Base-by-base conservation (phyloP, 2,329 filamentous ascomycete species). In the Monosporascus sp. region DNA sequence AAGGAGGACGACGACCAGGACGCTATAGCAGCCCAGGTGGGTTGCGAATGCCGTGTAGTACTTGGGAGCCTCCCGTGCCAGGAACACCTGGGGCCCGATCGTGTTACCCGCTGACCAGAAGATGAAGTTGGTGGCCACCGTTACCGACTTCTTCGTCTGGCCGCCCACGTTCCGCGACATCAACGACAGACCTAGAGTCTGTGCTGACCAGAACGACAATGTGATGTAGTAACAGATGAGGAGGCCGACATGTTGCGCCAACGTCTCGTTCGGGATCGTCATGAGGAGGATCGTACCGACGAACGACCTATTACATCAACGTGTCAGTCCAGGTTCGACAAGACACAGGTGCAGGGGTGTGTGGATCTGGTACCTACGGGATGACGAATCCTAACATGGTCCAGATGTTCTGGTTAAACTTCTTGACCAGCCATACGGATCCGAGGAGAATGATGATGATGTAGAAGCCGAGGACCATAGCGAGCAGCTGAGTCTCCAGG, bases 191-290 rank as follows among this genome's bases (percentile, higher is more conserved):
- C 79, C 75, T 14, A 89, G 73, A 2, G 84, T 87, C 62, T 87
- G 82, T 0, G 86, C 86, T 0, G 87, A 85, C 87, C 87, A 91
- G 78, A 91, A 91, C 5, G 85, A 89, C 19, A 90, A 77, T 0
- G 84, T 86, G 56, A 91, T 86, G 71, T 91, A 91, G 75, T 91
- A 91, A 63, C 78, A 81, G 63, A 91, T 81, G 16, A 91, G 72
- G 0, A 91, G 76, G 6, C 87, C 87, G 27, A 85, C 77, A 68
- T 86, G 79, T 38, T 82, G 84, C 8, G 78, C 68, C 37, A 76
- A 74, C 44, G 74, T 80, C 7, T 76, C 74, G 59, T 86, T 85
- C 22, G 79, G 68, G 7, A 91, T 78, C 0, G 82, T 86, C 79
- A 91, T 86, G 52, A 91, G 79, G 40, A 89, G 78, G 50, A 88